Base-by-base conservation (phyloP, 345 rosid genomes). In the Linum tenue region DNA sequence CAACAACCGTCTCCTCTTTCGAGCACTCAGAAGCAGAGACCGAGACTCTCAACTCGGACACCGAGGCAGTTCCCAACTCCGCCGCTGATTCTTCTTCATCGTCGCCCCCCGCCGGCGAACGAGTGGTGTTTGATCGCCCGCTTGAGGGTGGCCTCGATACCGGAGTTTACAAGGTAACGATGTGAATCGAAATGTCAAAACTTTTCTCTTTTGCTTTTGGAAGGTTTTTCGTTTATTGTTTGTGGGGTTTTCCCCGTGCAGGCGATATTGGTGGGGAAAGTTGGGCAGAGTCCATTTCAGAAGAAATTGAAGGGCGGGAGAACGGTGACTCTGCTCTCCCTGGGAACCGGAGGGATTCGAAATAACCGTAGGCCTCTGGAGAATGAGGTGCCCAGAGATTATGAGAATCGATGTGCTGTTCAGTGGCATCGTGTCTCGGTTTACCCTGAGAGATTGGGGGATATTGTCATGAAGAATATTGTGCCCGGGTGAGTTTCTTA, bases 341-440 rank as follows among this genome's bases (percentile, higher is more conserved):
- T 94, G 39, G 95, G 86, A 44, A 94, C 99, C 0, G 99, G 97
- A 53, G 99, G 99, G 62, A 78, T 94, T 31, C 87, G 82, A 42
- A 86, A 90, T 72, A 80, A 88, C 59, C 60, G 96, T 73, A 82
- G 89, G 78, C 96, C 95, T 0, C 40, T 84, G 59, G 82, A 78
- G 65, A 84, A 82, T 58, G 97, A 88, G 77, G 87, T 86, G 2
- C 97, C 96, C 0, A 77, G 65, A 39, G 95, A 86, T 60, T 86
- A 82, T 78, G 95, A 95, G 2, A 88, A 80, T 70, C 71, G 87
- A 0, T 69, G 80, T 60, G 61, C 78, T 2, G 85, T 94, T 70
- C 99, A 90, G 81, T 94, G 99, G 97, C 99, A 94, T 62, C 96
- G 96, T 15, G 89, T 94, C 55, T 73, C 85, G 1, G 81, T 94